Evolutionary conservation across 495 filamentous ascomycete genomes (phyloP).

Genomic region (Hyaloscypha hepaticicola): DNA sequence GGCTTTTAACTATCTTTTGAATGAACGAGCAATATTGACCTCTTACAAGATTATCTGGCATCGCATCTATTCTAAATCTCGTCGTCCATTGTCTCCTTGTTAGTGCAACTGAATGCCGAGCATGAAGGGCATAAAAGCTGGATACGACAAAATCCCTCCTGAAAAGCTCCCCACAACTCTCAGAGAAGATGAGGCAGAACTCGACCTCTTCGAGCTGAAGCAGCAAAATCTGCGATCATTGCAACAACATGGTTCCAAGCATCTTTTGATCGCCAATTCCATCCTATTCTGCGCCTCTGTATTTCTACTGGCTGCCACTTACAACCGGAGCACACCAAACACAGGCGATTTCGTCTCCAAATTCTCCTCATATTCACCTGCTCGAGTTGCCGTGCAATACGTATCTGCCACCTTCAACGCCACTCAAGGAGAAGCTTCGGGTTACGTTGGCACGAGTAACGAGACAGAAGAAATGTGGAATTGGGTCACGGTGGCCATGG

Average conservation of each 20-base stretch:
- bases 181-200: background rate
- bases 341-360: background rate
- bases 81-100: background rate
- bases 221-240: background rate
- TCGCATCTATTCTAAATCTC: slow-evolving; percentile 2
- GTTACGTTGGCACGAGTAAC: slow-evolving; percentile 10
- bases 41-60: background rate
- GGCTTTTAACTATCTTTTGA: no score
- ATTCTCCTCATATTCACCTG: slow-evolving; percentile 12
- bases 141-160: slow-evolving; percentile 8
- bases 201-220: slow-evolving; percentile 4
- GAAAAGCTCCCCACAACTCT: background rate
- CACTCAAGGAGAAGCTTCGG: slow-evolving; percentile 1
- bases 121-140: background rate
- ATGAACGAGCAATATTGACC: no score
- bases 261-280: slow-evolving; percentile 8
- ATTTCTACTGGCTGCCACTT: slow-evolving; percentile 4
- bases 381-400: slow-evolving; percentile 5
- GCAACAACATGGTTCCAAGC: background rate
- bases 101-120: background rate
- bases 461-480: slow-evolving; percentile 16
- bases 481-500: slow-evolving; percentile 8
- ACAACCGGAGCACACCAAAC: slow-evolving; percentile 4
- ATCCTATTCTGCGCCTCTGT: slow-evolving; percentile 9
- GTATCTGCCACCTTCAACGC: slow-evolving; percentile 8